Evolutionary conservation across 1,284 basidiomycete genomes (phyloP), one percentile per base, ranked within the genome.

Genomic region (Austroboletus niveus): DNA sequence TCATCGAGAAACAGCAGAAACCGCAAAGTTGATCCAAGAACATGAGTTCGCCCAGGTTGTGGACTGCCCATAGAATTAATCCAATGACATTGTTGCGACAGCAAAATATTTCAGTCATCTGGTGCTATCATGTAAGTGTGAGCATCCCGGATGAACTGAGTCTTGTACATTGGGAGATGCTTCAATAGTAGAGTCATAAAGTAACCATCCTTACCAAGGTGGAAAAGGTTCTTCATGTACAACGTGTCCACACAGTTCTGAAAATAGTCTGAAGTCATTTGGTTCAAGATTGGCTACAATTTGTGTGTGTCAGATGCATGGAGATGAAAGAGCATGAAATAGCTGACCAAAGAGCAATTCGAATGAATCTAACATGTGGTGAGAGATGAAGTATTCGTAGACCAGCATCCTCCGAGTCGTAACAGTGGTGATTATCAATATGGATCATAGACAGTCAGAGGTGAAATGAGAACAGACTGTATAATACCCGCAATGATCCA

Each of bases 51-150:
- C 86, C 91, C 55, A 99, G 75, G 70, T 99, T 99, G 76, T 99
- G 96, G 31, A 99, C 87, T n/a, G n/a, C n/a, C n/a, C 0, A 97
- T 99, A 36, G 94, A 98, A 75, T 99, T 99, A 75, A 99, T 99
- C 97, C 97, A 99, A 63, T 94, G 89, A 75, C 95, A 89, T 75
- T 95, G 87, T 70, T 99, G 97, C 10, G 93, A 97, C n/a, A 99
- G 76, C 58, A 99, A 72, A 42, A 99, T 88, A 66, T 87, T 87
- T 92, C 94, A 98, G 61, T 92, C 88, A 61, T 93, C 92, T 0
- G 94, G 94, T 8, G 94, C 93, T 30, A 96, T 89, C 0, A 92
- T 96, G 66, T 79, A 92, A 1, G 95, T 94, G 66, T 93, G 87
- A 1, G 94, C 94, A 67, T 98, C 95, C 15, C 90, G 84, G 31